Evolutionary conservation across 371 early-diverging fungal species (phyloP), one percentile per base, ranked within the genome.

Genomic region (Haplosporangium sp.): DNA sequence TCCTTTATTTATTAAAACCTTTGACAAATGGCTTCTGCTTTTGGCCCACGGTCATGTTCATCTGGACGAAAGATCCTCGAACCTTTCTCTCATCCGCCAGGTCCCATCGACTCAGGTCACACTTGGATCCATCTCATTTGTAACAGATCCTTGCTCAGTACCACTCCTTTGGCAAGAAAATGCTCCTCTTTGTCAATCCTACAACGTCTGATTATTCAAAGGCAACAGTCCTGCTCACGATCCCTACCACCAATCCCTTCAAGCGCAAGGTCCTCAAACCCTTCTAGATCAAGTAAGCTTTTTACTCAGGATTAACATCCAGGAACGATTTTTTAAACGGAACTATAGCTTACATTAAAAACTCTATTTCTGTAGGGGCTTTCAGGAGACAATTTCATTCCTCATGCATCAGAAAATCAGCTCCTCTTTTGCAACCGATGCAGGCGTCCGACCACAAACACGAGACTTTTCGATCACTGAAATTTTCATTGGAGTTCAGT

Each of bases 1-100:
- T 48, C 47, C 34, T 68, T 27, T 42, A 45, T 45, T 15, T 45
- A 45, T 27, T 27, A 27, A 27, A 27, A 27, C 27, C 45, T 45
- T 45, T 52, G 55, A 55, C 34, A 20, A 55, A 74, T 74, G 74
- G 69, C 74, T 20, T 60, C 71, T n/a, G 52, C 76, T 37, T 6
- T 76, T 35, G 63, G 71, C n/a, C 50, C 71, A 39, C 71, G 71
- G 4, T 67, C 76, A 17, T 67, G 67, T 55, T 58, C 71, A 20
- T 70, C 76, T 35, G 58, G 71, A n/a, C 61, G 50, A 27, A 45
- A 53, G 59, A 50, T 62, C 19, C 55, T 69, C 42, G 13, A 13
- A 6, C 39, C 48, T 8, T 37, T 42, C 6, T n/a, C 19, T 11
- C 48, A 9, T 27, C 47, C 59, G 35, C 2, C 20, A 7, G 17